Evolutionary conservation across 768 basidiomycete species (phyloP).

Genomic region (Mycena haematopus): DNA sequence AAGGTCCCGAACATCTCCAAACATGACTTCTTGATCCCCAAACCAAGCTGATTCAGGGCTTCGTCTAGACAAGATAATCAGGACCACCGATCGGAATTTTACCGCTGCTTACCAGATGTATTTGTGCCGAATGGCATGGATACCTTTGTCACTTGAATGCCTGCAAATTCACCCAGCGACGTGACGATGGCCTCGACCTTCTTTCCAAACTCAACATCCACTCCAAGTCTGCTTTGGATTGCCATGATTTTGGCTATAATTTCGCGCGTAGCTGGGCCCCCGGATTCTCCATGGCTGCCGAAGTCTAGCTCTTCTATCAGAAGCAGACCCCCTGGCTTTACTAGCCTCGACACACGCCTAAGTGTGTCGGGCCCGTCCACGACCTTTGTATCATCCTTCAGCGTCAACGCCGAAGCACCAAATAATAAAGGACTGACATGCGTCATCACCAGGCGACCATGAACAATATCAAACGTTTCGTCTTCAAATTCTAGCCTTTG

Average conservation of each 20-base stretch:
- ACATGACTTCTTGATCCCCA: not conserved
- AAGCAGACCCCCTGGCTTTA: conserved; percentile 16
- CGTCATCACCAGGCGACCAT: not conserved
- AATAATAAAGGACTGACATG: not conserved
- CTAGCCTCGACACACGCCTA: not conserved
- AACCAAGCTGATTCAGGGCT: not conserved
- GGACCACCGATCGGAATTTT: too few species aligned
- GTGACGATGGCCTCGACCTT: conserved; percentile 4
- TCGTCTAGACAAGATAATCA: not conserved
- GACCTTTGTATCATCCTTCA: not conserved
- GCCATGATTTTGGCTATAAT: not conserved
- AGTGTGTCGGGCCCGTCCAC: not conserved
- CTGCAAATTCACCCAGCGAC: not conserved
- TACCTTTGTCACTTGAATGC: not conserved
- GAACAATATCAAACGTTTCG: conserved; percentile 5
- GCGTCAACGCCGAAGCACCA: not conserved
- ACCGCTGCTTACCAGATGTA: not conserved
- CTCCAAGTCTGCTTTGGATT: not conserved
- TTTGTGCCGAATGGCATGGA: not conserved
- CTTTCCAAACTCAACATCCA: not conserved
- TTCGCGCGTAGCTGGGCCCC: not conserved
- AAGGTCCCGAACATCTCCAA: too few species aligned
- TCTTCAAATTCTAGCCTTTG: not conserved
- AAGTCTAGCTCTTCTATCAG: conserved; percentile 13
- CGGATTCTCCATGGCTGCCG: not conserved